Percentiles rank a stretch among this genome's conserved stretches.
Conservation (phyloP, 768 basidiomycete species). For the Podaxis rugospora region DNA sequence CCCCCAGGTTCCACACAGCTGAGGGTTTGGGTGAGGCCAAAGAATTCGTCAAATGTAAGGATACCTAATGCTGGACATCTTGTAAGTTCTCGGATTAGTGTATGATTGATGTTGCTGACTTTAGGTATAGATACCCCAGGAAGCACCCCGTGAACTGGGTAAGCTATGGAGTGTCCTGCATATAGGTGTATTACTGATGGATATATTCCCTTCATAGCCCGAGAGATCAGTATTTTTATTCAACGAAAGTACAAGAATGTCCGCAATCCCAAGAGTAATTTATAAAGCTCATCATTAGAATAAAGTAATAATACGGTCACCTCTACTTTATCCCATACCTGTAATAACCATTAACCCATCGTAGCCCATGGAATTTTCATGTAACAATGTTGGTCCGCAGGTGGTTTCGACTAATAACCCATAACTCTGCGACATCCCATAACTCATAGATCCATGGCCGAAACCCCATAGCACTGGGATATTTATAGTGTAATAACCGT, state of each 20-base stretch:
- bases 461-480: too few species aligned
- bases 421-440: too few species aligned
- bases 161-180: not conserved
- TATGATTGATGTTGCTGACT: not conserved
- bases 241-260: not conserved
- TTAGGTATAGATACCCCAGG: constrained; percentile 33
- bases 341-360: too few species aligned
- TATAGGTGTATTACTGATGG: constrained; percentile 1
- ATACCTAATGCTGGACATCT: constrained; percentile 40
- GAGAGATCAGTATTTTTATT: constrained; percentile 9
- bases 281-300: not conserved
- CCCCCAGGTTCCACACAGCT: constrained; percentile 26
- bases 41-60: constrained; percentile 36
- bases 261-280: not conserved
- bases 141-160: constrained; percentile 30
- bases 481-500: too few species aligned
- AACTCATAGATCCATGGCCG: too few species aligned
- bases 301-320: too few species aligned
- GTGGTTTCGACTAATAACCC: too few species aligned
- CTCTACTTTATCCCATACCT: not conserved
- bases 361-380: too few species aligned
- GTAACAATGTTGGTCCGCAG: too few species aligned
- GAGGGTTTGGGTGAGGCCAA: constrained; percentile 40
- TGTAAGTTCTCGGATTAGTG: constrained; percentile 22
- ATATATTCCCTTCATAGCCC: constrained; percentile 7